These are phyloP conservation scores for Pyrenochaeta sp. DNA, from an alignment of 2,329 filamentous ascomycete genomes.

Conservation along the genomic window DNA sequence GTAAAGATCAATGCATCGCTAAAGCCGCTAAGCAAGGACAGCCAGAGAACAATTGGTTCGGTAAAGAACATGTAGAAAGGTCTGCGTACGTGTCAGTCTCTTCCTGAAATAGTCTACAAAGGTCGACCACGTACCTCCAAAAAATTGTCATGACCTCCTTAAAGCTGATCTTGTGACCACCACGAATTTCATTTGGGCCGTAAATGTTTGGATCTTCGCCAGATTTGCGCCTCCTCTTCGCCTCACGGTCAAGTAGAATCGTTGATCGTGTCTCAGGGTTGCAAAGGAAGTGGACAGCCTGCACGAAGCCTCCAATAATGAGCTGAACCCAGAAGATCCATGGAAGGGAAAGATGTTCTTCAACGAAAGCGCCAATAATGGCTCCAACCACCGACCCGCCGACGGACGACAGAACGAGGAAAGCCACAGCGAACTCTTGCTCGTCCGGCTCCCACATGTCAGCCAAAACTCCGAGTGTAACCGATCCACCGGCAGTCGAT, in stretches of 20 bases:
- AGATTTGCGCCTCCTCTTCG: conserved; percentile 73
- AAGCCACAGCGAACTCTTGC: conserved; percentile 68
- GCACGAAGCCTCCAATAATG: conserved; percentile 76
- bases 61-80: conserved; percentile 78
- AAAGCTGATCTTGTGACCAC: conserved; percentile 50
- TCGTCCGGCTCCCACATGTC: conserved; percentile 67
- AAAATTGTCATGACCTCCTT: conserved; percentile 60
- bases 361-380: conserved; percentile 63
- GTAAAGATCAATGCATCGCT: conserved; percentile 80
- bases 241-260: conserved; percentile 78
- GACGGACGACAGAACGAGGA: conserved; percentile 66
- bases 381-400: conserved; percentile 64
- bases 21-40: conserved; percentile 77
- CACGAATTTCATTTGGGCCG: conserved; percentile 71
- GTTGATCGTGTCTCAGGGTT: conserved; percentile 81
- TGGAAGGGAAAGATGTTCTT: conserved; percentile 47
- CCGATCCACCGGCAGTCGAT: conserved; percentile 69
- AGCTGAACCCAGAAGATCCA: conserved; percentile 83
- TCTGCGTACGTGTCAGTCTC: conserved; percentile 48
- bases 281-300: conserved; percentile 70
- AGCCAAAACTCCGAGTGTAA: conserved; percentile 70
- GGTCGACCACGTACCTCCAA: conserved; percentile 24
- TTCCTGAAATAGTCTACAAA: background rate
- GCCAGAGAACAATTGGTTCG: conserved; percentile 75
- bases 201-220: conserved; percentile 68